Conservation (phyloP, 1,139 yeast genomes). For the Kluyveromyces sp. region DNA sequence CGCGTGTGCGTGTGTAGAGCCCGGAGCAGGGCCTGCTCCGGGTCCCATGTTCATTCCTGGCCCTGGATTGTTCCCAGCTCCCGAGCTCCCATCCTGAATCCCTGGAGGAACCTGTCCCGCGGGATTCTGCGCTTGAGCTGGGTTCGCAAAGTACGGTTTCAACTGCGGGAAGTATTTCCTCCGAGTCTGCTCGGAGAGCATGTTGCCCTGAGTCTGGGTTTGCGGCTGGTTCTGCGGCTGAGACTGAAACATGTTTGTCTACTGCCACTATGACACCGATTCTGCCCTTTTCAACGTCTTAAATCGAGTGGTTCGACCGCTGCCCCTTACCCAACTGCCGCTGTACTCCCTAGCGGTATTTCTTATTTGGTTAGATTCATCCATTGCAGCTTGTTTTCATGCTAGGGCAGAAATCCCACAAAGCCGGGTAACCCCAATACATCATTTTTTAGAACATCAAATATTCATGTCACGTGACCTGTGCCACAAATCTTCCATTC, state of each 20-base stretch:
- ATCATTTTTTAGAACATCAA: too few species aligned
- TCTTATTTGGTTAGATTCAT: too few species aligned
- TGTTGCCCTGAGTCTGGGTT: slow-evolving; percentile 1
- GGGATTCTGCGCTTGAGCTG: slow-evolving; percentile 14
- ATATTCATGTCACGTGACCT: neutral
- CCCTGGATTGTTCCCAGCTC: slow-evolving; percentile 3
- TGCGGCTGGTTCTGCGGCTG: neutral
- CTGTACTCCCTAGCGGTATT: too few species aligned
- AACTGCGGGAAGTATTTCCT: slow-evolving; percentile 7
- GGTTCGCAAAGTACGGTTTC: slow-evolving; percentile 5
- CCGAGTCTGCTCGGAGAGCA: slow-evolving; percentile 6
- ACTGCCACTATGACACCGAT: neutral
- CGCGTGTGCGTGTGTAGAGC: slow-evolving; percentile 38
- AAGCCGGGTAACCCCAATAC: neutral
- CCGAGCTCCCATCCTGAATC: slow-evolving; percentile 7
- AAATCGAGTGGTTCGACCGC: too few species aligned
- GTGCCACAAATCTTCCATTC: too few species aligned
- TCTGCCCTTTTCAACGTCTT: neutral
- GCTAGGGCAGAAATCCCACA: too few species aligned
- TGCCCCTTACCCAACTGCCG: too few species aligned
- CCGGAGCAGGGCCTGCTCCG: slow-evolving; percentile 14
- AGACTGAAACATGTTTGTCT: neutral
- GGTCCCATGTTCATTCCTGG: slow-evolving; percentile 19
- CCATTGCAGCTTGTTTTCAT: too few species aligned
- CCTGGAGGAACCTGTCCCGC: slow-evolving; percentile 22